Evolutionary conservation across 2,329 filamentous ascomycete species (phyloP), one percentile per base, ranked within the genome.

Genomic region (Rhinocladiella mackenziei): DNA sequence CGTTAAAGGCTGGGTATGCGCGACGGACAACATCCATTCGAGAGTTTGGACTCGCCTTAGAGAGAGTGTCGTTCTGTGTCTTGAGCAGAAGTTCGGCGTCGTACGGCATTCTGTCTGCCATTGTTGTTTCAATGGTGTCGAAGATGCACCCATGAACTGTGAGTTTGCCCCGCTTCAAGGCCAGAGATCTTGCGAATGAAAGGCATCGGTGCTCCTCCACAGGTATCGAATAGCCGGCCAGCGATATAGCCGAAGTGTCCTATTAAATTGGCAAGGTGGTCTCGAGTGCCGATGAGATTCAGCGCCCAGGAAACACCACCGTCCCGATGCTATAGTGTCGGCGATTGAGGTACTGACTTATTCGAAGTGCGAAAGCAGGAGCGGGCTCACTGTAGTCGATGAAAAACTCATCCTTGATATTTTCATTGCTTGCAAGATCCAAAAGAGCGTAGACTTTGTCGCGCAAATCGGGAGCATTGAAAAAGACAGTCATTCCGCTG

Each of bases 371-470:
- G 1, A 50, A 17, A 31, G 22, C 14, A 7, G 7, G 10, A 6
- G 19, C 5, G 6, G 14, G n/a, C 14, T 50, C 43, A 11, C 31
- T 34, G 35, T 50, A 50, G 30, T 50, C 30, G 7, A 50, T 39
- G 7, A n/a, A 7, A 4, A 50, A 11, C n/a, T 43, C 18, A 14
- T 30, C 11, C 30, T 43, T 43, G 43, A 43, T 43, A 7, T 32
- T 19, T 3, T 23, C 20, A 18, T 47, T 43, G 7, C 10, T 5
- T 2, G 30, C 18, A 13, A 50, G 38, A 3, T 39, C 44, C 5
- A 48, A 28, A 22, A 51, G 35, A 2, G 48, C 48, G 17, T 51
- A 51, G 2, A 20, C 48, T 20, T 42, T 44, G 32, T 51, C 48
- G 18, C 48, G 11, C 18, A 7, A 4, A 11, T 51, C 29, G 3